phyloP scores from a whole-genome alignment of 176 grass and related monocot genomes.

The Cocos nucifera region DNA sequence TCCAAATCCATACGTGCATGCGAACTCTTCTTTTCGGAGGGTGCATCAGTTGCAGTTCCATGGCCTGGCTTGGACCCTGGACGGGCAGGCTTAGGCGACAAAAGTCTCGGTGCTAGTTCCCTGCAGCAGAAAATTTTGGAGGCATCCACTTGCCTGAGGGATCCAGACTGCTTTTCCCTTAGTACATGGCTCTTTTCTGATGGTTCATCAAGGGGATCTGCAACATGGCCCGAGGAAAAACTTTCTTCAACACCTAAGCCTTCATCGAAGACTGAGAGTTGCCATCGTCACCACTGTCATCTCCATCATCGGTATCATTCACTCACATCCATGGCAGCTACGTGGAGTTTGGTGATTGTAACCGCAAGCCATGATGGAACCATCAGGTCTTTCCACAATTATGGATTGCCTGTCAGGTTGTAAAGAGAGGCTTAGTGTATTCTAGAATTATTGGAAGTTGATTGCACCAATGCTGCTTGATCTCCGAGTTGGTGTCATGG shows the following conservation, averaged over 20 bases:
- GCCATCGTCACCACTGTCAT: not conserved
- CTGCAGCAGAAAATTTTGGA: slow-evolving; percentile 11
- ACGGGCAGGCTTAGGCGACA: not conserved
- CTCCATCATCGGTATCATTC: slow-evolving; percentile 21
- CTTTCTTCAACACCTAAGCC: slow-evolving; percentile 13
- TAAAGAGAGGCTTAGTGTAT: slow-evolving; percentile 9
- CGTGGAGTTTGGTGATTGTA: slow-evolving; percentile 65
- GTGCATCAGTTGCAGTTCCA: slow-evolving; percentile 37
- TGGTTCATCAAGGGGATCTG: slow-evolving; percentile 14
- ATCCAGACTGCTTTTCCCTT: slow-evolving; percentile 32
- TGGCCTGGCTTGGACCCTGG: slow-evolving; percentile 40
- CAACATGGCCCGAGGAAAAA: slow-evolving; percentile 85
- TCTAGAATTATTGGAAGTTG: no score
- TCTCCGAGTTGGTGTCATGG: no score
- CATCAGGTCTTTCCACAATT: slow-evolving; percentile 77
- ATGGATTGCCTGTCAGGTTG: slow-evolving; percentile 57
- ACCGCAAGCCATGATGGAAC: slow-evolving; percentile 57
- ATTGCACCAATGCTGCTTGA: no score
- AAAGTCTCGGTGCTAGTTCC: slow-evolving; percentile 1
- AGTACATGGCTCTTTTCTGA: slow-evolving; percentile 35
- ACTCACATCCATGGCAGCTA: slow-evolving; percentile 1
- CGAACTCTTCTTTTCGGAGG: slow-evolving; percentile 62
- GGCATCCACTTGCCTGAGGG: not conserved
- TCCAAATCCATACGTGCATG: slow-evolving; percentile 37
- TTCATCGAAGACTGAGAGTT: not conserved